A percentile compares a stretch with the other conserved stretches of the same genome.
These are phyloP conservation scores for Herpotrichia juniperi DNA, from an alignment of 2,329 filamentous ascomycete genomes.

Conservation along the genomic window DNA sequence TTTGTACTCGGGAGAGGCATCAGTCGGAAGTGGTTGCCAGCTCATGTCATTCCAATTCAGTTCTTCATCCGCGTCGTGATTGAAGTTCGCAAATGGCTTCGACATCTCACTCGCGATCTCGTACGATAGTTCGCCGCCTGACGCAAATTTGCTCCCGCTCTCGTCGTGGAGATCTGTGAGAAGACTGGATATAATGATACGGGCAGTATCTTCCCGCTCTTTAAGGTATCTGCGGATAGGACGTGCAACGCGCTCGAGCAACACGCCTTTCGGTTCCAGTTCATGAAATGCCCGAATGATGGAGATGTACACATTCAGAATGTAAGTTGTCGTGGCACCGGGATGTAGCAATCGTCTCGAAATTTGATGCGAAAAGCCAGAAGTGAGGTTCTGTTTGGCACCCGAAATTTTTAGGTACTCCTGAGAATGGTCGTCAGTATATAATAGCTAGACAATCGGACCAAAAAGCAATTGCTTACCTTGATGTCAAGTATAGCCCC, in stretches of 20 bases:
- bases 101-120: constrained; percentile 71
- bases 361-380: constrained; percentile 70
- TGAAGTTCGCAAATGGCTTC: constrained; percentile 64
- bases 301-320: constrained; percentile 77
- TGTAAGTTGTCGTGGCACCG: constrained; percentile 76
- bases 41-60: constrained; percentile 91
- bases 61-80: constrained; percentile 60
- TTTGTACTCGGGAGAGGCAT: constrained; percentile 88
- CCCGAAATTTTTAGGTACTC: constrained; percentile 72
- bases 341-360: constrained; percentile 73
- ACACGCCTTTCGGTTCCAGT: constrained; percentile 77
- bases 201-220: constrained; percentile 77
- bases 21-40: constrained; percentile 91
- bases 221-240: constrained; percentile 78
- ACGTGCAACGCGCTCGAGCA: constrained; percentile 75
- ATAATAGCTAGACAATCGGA: not conserved
- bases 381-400: constrained; percentile 72
- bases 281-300: constrained; percentile 79
- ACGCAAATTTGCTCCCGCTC: constrained; percentile 51
- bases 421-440: constrained; percentile 31
- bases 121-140: constrained; percentile 69
- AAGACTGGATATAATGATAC: constrained; percentile 76
- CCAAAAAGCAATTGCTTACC: constrained; percentile 18
- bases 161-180: constrained; percentile 65
- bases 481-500: constrained; percentile 77